phyloP scores from a whole-genome alignment of 345 rosid species.

The Eucalyptus curtisii region DNA sequence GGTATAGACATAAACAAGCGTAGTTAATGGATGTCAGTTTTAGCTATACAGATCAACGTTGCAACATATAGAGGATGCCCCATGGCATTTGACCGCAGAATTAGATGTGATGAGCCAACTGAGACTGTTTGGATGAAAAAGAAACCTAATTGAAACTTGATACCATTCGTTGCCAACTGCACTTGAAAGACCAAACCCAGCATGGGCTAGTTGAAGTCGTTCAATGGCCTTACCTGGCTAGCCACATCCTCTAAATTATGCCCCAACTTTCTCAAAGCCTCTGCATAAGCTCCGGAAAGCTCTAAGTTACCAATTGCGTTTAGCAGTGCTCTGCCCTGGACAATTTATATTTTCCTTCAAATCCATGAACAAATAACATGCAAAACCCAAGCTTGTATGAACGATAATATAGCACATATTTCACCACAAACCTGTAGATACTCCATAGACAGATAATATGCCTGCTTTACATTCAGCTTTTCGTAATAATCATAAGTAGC shows the following conservation, averaged over 20 bases:
- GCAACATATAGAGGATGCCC: not conserved
- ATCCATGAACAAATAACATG: not conserved
- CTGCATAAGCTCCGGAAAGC: conserved; percentile 42
- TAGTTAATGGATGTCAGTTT: not conserved
- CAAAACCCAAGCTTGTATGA: not conserved
- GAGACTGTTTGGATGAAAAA: not conserved
- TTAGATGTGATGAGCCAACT: not conserved
- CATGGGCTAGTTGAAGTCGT: not conserved
- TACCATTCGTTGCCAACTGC: not conserved
- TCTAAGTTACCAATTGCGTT: conserved; percentile 51
- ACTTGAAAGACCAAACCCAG: not conserved
- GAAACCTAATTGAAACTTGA: not conserved
- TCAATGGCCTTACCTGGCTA: conserved; percentile 9
- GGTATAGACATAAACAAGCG: not conserved
- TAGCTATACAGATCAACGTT: not conserved
- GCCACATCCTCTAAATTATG: conserved; percentile 36
- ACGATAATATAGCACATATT: not conserved
- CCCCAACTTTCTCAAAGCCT: conserved; percentile 36
- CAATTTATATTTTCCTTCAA: not conserved
- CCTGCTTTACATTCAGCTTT: conserved; percentile 39
- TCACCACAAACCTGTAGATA: conserved; percentile 28
- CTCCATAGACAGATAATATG: conserved; percentile 57
- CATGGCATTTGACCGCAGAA: not conserved
- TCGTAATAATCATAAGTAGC: conserved; percentile 28
- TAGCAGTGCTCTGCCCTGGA: conserved; percentile 54